Base-by-base conservation (phyloP, 306 rosid genomes). In the Rosa chinensis region DNA sequence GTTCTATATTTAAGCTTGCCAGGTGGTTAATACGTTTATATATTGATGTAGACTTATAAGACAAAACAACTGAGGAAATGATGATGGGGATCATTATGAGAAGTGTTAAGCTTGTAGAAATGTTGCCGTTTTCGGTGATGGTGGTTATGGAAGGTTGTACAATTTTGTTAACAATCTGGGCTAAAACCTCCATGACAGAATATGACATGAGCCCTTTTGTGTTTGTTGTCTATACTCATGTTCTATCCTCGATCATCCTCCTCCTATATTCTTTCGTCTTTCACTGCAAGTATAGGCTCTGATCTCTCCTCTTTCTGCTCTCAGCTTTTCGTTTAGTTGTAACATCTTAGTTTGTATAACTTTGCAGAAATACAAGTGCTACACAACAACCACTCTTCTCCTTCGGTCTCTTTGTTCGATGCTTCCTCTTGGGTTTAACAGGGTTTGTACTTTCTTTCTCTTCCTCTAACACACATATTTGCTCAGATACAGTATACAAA, bases 121-220 rank as follows among this genome's bases (percentile, higher is more conserved):
- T 84, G 64, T 16, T 92, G 12, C 86, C 91, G 32, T 90, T 92
- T 53, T 72, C 78, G 66, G 78, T 79, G 55, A 87, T 90, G 96
- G 96, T 88, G 81, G 74, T 75, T 44, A 86, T 90, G 89, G 97
- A 92, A 78, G 96, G 92, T 1, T 87, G 91, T 79, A 89, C 92
- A 5, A 85, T 92, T 43, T 91, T 71, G 23, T 77, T 92, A 6
- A 92, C 96, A 1, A 90, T 94, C 21, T 76, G 88, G 78, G 89
- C 96, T 9, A 94, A 90, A 83, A 90, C 88, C 18, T 80, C 81
- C 61, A 79, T 94, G 28, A 89, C 92, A 10, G 86, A 81, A 50
- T 91, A 83, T 71, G 96, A 96, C 72, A 83, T 90, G 91, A 90
- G 84, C 45, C 91, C 92, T 35, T 84, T 85, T 72, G 96, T 94